A percentile compares a stretch with the other conserved stretches of the same genome.
These are phyloP conservation scores for Salix caprea DNA, from an alignment of 345 rosid genomes.

Conservation along the genomic window DNA sequence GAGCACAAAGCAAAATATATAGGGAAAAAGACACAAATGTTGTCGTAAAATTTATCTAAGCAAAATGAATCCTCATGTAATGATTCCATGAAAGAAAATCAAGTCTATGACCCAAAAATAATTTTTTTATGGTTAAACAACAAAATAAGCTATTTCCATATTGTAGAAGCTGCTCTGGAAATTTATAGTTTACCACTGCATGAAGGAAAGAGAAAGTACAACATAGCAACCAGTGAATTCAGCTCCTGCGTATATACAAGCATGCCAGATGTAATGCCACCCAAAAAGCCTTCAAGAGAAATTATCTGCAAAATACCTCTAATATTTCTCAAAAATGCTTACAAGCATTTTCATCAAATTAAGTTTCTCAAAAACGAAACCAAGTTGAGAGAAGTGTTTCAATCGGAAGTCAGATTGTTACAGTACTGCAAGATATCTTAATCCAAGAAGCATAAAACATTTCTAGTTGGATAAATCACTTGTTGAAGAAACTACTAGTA, in stretches of 20 bases:
- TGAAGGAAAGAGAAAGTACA: neutral
- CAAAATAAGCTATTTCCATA: neutral
- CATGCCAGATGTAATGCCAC: neutral
- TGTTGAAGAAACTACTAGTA: slow-evolving; percentile 4
- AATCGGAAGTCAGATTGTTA: slow-evolving; percentile 3
- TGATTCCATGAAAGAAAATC: neutral
- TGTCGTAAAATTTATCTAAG: neutral
- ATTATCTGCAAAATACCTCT: no score
- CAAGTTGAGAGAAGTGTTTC: neutral
- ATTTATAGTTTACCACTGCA: neutral
- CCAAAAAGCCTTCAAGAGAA: neutral
- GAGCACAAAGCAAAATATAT: neutral
- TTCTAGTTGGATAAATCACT: slow-evolving; percentile 9
- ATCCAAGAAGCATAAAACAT: neutral
- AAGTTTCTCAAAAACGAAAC: neutral
- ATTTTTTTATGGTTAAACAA: neutral
- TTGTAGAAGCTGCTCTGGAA: neutral
- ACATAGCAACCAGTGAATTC: neutral
- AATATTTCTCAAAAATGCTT: neutral
- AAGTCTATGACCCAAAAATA: neutral
- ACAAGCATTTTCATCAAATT: neutral
- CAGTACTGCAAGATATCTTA: neutral
- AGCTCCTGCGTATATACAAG: neutral
- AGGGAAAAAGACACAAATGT: neutral
- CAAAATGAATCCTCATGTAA: neutral